phyloP scores from a whole-genome alignment of 2,329 filamentous ascomycete species.

The Colletotrichum tofieldiae region DNA sequence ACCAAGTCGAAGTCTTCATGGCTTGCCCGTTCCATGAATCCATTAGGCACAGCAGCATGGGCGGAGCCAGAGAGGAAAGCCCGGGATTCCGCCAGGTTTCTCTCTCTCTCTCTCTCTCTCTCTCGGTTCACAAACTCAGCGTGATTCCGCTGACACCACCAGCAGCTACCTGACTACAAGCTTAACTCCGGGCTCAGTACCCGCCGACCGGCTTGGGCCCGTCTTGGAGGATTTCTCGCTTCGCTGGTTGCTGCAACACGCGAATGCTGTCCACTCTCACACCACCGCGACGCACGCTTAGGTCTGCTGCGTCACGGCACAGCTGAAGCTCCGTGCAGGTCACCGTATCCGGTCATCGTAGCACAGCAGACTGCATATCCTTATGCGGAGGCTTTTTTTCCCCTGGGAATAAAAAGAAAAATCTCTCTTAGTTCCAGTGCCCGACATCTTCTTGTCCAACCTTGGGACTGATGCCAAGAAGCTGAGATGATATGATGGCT shows the following conservation, averaged over 20 bases:
- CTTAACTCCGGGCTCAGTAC: conserved; percentile 18
- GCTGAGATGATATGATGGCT: conserved; percentile 2
- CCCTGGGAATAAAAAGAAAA: background rate
- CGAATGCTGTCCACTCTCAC: background rate
- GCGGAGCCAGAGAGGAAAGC: background rate
- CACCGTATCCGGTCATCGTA: conserved; percentile 24
- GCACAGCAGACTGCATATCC: conserved; percentile 1
- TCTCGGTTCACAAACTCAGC: background rate
- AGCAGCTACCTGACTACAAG: background rate
- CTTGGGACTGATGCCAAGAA: conserved; percentile 30
- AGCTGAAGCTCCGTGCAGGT: conserved; percentile 11
- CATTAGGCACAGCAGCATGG: background rate
- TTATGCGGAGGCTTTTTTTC: background rate
- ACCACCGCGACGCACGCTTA: background rate
- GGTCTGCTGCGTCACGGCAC: conserved; percentile 23
- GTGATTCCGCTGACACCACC: background rate
- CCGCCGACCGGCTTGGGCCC: background rate
- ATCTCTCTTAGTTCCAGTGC: background rate
- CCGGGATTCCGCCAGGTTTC: background rate
- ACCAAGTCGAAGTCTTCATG: background rate
- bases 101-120: background rate
- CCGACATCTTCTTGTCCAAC: conserved; percentile 9
- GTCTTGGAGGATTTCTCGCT: background rate
- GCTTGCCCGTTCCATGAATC: background rate
- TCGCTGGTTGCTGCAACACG: conserved; percentile 3